Evolutionary conservation across 805 yeast genomes (phyloP).

Genomic region (Wickerhamiella spandovensis): DNA sequence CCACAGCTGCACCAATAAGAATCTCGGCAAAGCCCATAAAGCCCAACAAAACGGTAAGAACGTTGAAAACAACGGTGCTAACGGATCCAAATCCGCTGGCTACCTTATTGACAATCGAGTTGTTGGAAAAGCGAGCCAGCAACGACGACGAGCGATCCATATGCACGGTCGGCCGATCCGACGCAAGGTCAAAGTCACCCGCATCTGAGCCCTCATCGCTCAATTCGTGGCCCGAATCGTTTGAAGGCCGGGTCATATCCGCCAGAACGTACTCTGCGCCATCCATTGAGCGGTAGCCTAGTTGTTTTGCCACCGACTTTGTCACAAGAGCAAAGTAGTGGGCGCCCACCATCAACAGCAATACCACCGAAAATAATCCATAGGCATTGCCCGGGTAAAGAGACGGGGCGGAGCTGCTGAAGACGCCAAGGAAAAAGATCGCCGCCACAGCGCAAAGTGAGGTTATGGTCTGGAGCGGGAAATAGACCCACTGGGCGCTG

Average conservation of each 20-base stretch:
- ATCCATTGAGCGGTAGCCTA: constrained; percentile 18
- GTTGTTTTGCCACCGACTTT: constrained; percentile 8
- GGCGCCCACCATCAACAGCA: constrained; percentile 37
- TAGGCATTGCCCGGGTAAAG: constrained; percentile 72
- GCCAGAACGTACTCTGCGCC: constrained; percentile 22
- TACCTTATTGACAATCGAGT: constrained; percentile 13
- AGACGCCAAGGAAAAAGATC: constrained; percentile 42
- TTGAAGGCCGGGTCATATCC: constrained; percentile 12
- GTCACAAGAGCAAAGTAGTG: constrained; percentile 35
- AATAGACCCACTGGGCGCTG: constrained; percentile 37
- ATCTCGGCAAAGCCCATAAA: constrained; percentile 45
- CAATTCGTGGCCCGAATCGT: constrained; percentile 16
- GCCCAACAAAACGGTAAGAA: constrained; percentile 53
- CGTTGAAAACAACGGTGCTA: constrained; percentile 32
- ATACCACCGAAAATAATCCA: constrained; percentile 46
- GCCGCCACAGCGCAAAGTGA: constrained; percentile 24
- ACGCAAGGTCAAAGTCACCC: constrained; percentile 11
- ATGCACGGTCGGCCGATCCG: not conserved
- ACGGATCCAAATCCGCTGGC: constrained; percentile 19
- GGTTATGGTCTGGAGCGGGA: constrained; percentile 44
- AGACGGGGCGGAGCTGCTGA: constrained; percentile 44
- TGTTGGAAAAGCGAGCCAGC: constrained; percentile 10
- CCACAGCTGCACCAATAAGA: constrained; percentile 47
- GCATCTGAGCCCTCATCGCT: constrained; percentile 5
- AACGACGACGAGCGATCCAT: constrained; percentile 5